Evolutionary conservation across 306 rosid genomes (phyloP).

Genomic region (Styphnolobium japonicum): DNA sequence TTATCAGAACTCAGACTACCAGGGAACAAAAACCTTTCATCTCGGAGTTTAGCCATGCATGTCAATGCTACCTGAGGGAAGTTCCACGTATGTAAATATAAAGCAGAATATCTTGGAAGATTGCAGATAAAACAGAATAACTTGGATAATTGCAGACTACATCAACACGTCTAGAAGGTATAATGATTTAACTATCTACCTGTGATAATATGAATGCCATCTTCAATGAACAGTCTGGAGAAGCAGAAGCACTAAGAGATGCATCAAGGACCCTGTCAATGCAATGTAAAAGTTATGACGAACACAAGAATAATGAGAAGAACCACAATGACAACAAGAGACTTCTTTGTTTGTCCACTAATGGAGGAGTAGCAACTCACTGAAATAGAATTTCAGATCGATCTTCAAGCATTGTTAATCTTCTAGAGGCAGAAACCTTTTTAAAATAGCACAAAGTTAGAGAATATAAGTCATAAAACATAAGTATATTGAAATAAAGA

Average conservation of each 20-base stretch:
- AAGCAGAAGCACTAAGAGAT: conserved; percentile 83
- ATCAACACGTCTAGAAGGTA: neutral
- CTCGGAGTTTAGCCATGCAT: conserved; percentile 94
- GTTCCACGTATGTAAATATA: conserved; percentile 6
- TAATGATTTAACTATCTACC: conserved; percentile 39
- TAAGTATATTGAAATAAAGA: conserved; percentile 9
- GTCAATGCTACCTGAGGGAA: conserved; percentile 79
- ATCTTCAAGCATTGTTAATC: conserved; percentile 79
- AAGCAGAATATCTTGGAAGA: conserved; percentile 3
- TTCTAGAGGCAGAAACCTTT: conserved; percentile 82
- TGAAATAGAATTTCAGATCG: conserved; percentile 83
- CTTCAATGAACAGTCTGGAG: conserved; percentile 91
- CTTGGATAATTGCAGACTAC: neutral
- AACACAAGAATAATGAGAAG: conserved; percentile 1
- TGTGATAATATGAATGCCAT: conserved; percentile 91
- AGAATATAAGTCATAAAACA: neutral
- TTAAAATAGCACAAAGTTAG: conserved; percentile 30
- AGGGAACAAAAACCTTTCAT: conserved; percentile 85
- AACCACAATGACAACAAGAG: neutral
- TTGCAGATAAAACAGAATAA: conserved; percentile 10
- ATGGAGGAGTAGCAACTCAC: conserved; percentile 46
- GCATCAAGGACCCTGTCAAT: conserved; percentile 76
- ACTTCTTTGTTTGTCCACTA: neutral
- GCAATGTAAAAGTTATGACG: conserved; percentile 23
- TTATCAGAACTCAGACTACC: conserved; percentile 76